These are phyloP conservation scores for Umbelopsis vinacea DNA, from an alignment of 192 early-diverging fungal species.

Conservation along the genomic window DNA sequence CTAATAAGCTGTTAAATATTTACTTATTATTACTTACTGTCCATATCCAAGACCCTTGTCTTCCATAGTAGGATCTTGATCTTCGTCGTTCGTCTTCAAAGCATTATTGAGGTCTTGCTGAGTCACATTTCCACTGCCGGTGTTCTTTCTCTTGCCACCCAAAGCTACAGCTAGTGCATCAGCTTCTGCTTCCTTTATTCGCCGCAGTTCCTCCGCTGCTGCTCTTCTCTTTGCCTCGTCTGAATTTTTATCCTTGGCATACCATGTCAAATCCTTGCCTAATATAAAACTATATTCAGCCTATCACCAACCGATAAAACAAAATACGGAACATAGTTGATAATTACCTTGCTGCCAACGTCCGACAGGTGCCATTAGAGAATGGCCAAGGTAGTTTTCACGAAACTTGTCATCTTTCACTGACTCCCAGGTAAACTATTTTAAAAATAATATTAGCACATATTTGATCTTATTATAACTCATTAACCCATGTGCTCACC, in stretches of 20 bases:
- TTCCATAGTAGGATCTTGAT: slow-evolving; percentile 30
- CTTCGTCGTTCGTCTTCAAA: slow-evolving; percentile 43
- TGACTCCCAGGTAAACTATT: slow-evolving; percentile 61
- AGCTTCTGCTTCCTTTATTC: slow-evolving; percentile 63
- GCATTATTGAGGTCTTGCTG: slow-evolving; percentile 51
- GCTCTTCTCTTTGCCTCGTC: slow-evolving; percentile 31
- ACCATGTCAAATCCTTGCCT: slow-evolving; percentile 75
- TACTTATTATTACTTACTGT: slow-evolving; percentile 22
- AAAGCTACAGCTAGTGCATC: slow-evolving; percentile 62
- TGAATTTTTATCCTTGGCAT: slow-evolving; percentile 59
- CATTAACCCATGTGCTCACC: slow-evolving; percentile 6
- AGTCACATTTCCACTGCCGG: slow-evolving; percentile 46
- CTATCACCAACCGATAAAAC: no score
- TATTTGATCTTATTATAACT: background rate
- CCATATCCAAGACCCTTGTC: slow-evolving; percentile 42
- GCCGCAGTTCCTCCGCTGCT: slow-evolving; percentile 48
- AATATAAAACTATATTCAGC: background rate
- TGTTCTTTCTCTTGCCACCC: slow-evolving; percentile 53
- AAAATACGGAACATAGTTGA: no score
- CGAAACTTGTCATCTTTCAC: slow-evolving; percentile 72
- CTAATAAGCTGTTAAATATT: background rate
- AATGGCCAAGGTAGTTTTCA: slow-evolving; percentile 88
- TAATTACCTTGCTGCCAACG: slow-evolving; percentile 70
- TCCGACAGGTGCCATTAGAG: slow-evolving; percentile 77
- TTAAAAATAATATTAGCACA: background rate